Percentiles rank a stretch among this genome's conserved stretches.
phyloP scores from a whole-genome alignment of 805 yeast genomes.

The Tetrapisispora arboricola region DNA sequence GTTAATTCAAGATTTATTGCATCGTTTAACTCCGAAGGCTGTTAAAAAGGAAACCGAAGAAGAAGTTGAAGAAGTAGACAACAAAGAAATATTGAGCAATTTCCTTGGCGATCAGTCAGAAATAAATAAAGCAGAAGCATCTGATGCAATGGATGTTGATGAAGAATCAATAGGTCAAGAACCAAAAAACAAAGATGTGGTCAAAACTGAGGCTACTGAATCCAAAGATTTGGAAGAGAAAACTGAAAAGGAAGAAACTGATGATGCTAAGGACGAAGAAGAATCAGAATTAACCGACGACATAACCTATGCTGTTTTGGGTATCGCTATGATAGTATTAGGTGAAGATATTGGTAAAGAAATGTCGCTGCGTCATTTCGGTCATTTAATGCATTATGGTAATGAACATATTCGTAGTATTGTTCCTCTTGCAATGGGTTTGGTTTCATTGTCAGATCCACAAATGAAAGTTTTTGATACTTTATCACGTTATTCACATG shows the following conservation, averaged over 20 bases:
- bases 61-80: conserved; percentile 34
- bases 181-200: conserved; percentile 32
- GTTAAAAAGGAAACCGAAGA: conserved; percentile 46
- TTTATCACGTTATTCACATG: conserved; percentile 91
- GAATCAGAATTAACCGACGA: conserved; percentile 30
- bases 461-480: conserved; percentile 97
- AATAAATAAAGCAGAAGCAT: conserved; percentile 16
- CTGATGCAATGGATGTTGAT: conserved; percentile 16
- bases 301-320: conserved; percentile 80
- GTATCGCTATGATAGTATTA: conserved; percentile 88
- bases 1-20: conserved; percentile 83
- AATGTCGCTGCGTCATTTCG: conserved; percentile 93
- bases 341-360: conserved; percentile 98
- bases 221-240: conserved; percentile 26
- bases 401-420: conserved; percentile 83
- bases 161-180: conserved; percentile 18
- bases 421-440: conserved; percentile 97
- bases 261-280: conserved; percentile 24
- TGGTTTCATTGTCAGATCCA: conserved; percentile 86
- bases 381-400: conserved; percentile 97
- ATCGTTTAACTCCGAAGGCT: conserved; percentile 68
- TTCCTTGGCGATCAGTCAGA: conserved; percentile 27
- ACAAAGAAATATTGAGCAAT: conserved; percentile 18
- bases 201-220: conserved; percentile 37
- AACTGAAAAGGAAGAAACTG: conserved; percentile 18